phyloP scores from a whole-genome alignment of 768 basidiomycete species.

The Phylloporus scabripes region DNA sequence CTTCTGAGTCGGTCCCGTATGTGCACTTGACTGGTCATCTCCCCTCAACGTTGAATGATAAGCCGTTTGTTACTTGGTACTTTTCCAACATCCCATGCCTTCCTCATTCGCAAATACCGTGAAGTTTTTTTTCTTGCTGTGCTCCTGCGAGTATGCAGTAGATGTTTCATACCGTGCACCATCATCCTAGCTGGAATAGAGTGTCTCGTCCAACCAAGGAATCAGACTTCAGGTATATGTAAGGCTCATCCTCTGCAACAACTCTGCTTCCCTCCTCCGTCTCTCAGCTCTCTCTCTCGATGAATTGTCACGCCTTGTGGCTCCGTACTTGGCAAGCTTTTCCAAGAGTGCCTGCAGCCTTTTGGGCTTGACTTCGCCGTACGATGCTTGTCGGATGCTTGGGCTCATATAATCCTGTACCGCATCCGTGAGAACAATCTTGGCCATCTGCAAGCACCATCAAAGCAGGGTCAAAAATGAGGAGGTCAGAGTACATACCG shows the following conservation, averaged over 20 bases:
- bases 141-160: conserved; percentile 17
- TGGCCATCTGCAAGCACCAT: conserved; percentile 47
- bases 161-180: conserved; percentile 11
- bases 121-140: conserved; percentile 3
- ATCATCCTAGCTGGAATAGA: conserved; percentile 7
- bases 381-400: conserved; percentile 60
- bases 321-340: conserved; percentile 68
- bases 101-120: conserved; percentile 4
- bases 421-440: conserved; percentile 65
- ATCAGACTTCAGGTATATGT: conserved; percentile 17
- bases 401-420: conserved; percentile 80
- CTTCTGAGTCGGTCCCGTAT: conserved; percentile 37
- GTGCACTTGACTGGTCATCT: conserved; percentile 52
- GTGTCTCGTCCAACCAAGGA: conserved; percentile 1
- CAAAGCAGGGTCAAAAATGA: neutral
- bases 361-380: conserved; percentile 61
- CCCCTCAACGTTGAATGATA: conserved; percentile 53
- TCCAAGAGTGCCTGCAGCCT: conserved; percentile 69
- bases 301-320: conserved; percentile 51
- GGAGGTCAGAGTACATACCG: conserved; percentile 42
- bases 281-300: conserved; percentile 65
- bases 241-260: conserved; percentile 53
- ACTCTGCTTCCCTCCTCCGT: conserved; percentile 72
- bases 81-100: conserved; percentile 18
- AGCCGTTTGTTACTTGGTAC: conserved; percentile 33